phyloP scores from a whole-genome alignment of 495 filamentous ascomycete genomes.

The Cryomyces antarcticus region DNA sequence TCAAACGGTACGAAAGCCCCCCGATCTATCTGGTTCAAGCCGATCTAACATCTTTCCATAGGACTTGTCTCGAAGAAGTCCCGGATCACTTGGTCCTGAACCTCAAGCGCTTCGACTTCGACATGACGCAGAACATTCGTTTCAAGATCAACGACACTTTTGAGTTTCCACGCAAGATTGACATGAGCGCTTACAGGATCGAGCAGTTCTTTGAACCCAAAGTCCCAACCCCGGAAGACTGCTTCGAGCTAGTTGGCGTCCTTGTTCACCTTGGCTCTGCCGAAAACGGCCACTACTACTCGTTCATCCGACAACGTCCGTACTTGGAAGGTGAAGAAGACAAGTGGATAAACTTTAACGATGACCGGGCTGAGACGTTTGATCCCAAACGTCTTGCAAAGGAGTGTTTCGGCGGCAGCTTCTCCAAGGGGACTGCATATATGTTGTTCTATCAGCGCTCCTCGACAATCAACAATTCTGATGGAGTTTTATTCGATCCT shows the following conservation, averaged over 20 bases:
- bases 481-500: conserved; percentile 7
- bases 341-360: conserved; percentile 85
- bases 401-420: conserved; percentile 60
- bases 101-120: conserved; percentile 91
- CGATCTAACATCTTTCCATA: conserved; percentile 5
- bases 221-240: conserved; percentile 34
- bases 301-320: conserved; percentile 70
- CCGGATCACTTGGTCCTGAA: conserved; percentile 92
- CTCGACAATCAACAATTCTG: conserved; percentile 34
- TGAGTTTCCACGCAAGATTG: conserved; percentile 61
- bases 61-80: conserved; percentile 80
- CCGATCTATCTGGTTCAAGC: no score
- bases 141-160: conserved; percentile 96
- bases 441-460: conserved; percentile 94
- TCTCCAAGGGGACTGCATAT: conserved; percentile 39
- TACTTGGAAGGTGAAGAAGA: conserved; percentile 22
- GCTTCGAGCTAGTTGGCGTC: conserved; percentile 82
- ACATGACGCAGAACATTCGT: conserved; percentile 59
- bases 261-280: conserved; percentile 85
- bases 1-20: conserved; percentile 4
- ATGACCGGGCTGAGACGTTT: conserved; percentile 58
- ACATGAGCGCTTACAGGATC: conserved; percentile 82
- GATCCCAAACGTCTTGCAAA: conserved; percentile 50
- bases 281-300: conserved; percentile 94
- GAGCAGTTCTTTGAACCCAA: conserved; percentile 55